Base-by-base conservation (phyloP, 768 basidiomycete species). In the Chlorophyllum brunneum region DNA sequence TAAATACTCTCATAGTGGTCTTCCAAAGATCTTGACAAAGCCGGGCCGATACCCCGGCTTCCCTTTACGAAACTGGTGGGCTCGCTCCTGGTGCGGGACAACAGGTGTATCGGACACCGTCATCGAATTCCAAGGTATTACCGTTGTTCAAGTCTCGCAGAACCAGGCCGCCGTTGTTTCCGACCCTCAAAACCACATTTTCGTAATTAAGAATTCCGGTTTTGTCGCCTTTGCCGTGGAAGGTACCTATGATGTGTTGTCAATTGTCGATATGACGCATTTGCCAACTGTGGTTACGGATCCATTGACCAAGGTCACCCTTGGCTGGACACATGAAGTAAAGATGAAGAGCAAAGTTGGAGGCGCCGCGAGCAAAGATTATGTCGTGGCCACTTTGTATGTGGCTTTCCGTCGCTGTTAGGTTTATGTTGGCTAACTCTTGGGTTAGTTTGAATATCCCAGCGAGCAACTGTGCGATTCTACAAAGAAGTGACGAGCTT, bases 21-120 rank as follows among this genome's bases (percentile, higher is more conserved):
- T 81, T 30, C 91, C 91, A 2, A 89, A 90, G 69, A 61, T 92
- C 33, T 61, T 92, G 42, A 85, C 82, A 2, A 77, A 73, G 38
- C 83, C 90, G 3, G 90, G 90, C 26, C 83, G 86, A 7, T 92
- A 92, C 59, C 88, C 91, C 18, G 72, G 77, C 0, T 83, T 83
- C 64, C 88, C 88, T 9, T 70, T 88, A 42, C 74, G 86, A 2
- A 91, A 91, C 56, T 91, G 89, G 89, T 91, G 88, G 87, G 88
- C 88, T 3, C 76, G 90, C 13, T 63, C 72, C n/a, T 92, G 82
- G 80, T 63, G 67, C 48, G 90, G 88, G 15, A 83, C 79, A 2
- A 78, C 76, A 61, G 86, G 86, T 60, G 87, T 91, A 39, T 89
- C 88, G 9, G 89, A 92, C 59, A 85, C 89, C 1, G 86, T 88